These are phyloP conservation scores for Sclerotinia spermophila DNA, from an alignment of 2,329 filamentous ascomycete species.

Conservation along the genomic window DNA sequence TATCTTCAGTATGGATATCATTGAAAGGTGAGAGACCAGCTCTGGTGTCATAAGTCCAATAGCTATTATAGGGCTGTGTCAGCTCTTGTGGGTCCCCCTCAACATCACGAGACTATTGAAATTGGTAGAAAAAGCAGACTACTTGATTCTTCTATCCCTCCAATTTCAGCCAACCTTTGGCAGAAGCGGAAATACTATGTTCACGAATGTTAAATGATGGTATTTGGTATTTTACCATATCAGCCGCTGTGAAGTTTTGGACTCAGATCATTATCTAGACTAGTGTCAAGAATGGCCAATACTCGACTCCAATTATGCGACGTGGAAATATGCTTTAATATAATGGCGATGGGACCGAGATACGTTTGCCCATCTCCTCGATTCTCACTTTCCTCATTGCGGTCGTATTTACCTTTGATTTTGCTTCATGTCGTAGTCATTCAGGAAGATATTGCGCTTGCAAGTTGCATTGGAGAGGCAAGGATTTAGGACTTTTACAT, in stretches of 20 bases:
- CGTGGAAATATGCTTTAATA: neutral
- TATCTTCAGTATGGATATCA: neutral
- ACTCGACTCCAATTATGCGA: neutral
- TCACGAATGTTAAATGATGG: neutral
- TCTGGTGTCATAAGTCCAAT: neutral
- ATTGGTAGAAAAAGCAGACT: neutral
- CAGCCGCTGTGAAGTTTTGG: neutral
- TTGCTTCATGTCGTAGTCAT: neutral
- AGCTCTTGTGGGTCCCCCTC: neutral
- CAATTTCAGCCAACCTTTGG: neutral
- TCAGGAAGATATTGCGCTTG: neutral
- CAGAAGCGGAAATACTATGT: neutral
- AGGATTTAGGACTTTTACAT: neutral
- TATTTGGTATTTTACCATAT: neutral
- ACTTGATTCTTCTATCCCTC: neutral
- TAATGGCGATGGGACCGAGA: neutral
- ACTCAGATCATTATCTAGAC: neutral
- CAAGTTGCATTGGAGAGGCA: neutral
- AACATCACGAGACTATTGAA: neutral
- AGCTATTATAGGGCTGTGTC: neutral
- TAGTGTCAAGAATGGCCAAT: neutral
- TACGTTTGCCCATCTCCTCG: neutral
- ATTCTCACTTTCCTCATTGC: neutral
- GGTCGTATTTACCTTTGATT: neutral
- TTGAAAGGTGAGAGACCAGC: neutral